phyloP scores from a whole-genome alignment of 208 protist species.

The Jaenimonas drosophilae region DNA sequence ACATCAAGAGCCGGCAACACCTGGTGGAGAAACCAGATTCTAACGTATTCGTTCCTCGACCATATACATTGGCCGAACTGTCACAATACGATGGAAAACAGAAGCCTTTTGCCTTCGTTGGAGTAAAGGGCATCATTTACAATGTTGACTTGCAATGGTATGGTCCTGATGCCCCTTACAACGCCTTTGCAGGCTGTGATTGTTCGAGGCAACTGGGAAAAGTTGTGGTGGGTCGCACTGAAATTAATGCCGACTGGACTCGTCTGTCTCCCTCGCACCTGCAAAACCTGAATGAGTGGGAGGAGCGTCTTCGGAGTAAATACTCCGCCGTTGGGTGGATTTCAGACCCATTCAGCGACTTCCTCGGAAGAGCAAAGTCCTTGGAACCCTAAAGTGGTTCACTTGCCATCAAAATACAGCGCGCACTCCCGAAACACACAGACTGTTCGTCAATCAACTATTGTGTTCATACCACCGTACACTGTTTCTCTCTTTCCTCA shows the following conservation, averaged over 20 bases:
- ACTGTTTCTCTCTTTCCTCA: no score
- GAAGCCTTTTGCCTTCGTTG: conserved; percentile 62
- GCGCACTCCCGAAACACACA: no score
- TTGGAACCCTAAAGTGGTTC: conserved; percentile 39
- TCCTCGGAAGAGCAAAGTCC: conserved; percentile 29
- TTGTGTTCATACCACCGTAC: no score
- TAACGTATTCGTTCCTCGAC: conserved; percentile 49
- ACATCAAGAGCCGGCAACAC: conserved; percentile 23
- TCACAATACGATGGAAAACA: conserved; percentile 57
- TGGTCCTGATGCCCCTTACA: conserved; percentile 66
- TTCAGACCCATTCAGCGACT: conserved; percentile 31
- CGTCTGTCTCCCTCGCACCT: conserved; percentile 49
- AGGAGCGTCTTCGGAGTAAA: conserved; percentile 71
- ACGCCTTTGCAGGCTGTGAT: conserved; percentile 79
- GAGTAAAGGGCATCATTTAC: conserved; percentile 82
- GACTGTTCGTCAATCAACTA: no score
- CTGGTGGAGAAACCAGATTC: conserved; percentile 29
- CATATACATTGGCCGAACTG: conserved; percentile 73
- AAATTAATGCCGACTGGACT: conserved; percentile 81
- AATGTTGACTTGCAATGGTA: conserved; percentile 70
- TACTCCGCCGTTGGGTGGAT: conserved; percentile 78
- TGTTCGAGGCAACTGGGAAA: conserved; percentile 81
- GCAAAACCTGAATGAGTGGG: conserved; percentile 78
- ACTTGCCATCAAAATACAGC: no score
- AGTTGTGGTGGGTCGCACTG: conserved; percentile 59